Evolutionary conservation across 805 yeast genomes (phyloP), one percentile per base, ranked within the genome.

Genomic region (Barnettozyma salicaria): DNA sequence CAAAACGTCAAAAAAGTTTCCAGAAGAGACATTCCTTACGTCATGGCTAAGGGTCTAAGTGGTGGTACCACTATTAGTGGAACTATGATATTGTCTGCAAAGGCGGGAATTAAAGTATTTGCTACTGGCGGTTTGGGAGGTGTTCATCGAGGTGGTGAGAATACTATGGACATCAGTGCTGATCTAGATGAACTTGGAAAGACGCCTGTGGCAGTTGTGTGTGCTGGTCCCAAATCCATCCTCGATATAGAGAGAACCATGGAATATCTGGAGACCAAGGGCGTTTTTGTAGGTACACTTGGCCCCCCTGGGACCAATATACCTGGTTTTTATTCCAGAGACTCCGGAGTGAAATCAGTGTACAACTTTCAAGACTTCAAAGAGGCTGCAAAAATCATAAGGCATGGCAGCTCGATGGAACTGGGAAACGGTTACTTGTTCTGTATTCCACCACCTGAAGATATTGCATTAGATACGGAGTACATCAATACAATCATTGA

Each of bases 101-200:
- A 61, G 50, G 88, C 89, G 0, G 92, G 94, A 0, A 83, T 87
- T 47, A 70, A 74, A 48, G 86, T 88, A 10, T 88, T 87, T 66
- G 92, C 94, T 1, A 88, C 96, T 3, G 96, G 96, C 22, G 96
- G 96, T 1, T 67, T 87, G 14, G 96, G 96, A 16, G 96, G 96
- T 16, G 95, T 86, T 9, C 95, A 87, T 50, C 70, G 85, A 39
- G 83, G 82, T 7, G 90, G 83, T 16, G 81, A 82, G 38, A 46
- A 60, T 20, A 76, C 88, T 2, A 72, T 85, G 78, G 96, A 87
- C 57, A 67, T 87, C 18, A 78, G 89, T 49, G 95, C 95, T 3
- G 96, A 87, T 58, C 68, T 87, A 44, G 89, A 86, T 34, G 96
- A 87, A 53, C 65, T 88, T 37, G 80, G 88, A 2, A 68, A 78